phyloP scores from a whole-genome alignment of 371 early-diverging fungal genomes.

The Dentiscutata heterogama region DNA sequence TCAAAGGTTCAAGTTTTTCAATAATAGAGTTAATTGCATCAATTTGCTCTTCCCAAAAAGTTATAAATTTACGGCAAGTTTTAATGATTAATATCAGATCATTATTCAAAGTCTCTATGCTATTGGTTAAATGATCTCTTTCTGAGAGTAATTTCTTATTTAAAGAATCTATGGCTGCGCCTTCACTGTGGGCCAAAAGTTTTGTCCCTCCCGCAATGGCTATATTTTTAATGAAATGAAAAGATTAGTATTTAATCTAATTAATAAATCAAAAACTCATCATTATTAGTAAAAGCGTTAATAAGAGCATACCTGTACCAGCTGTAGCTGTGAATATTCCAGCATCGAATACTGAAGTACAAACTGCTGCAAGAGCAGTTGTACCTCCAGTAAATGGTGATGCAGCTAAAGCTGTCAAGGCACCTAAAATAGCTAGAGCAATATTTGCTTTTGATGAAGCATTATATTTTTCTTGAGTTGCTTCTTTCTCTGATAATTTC shows the following conservation, averaged over 20 bases:
- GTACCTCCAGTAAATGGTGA: constrained; percentile 14
- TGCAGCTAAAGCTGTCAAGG: background rate
- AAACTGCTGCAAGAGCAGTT: background rate
- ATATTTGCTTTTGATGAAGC: background rate
- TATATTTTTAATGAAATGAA: too few species aligned
- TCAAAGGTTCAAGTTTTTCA: background rate
- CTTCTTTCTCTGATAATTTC: background rate
- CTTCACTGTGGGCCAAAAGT: background rate
- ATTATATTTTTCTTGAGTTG: background rate
- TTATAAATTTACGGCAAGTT: background rate
- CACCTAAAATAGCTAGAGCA: background rate
- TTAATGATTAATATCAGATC: background rate
- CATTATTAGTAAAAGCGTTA: too few species aligned
- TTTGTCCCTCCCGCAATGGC: background rate
- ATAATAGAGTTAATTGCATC: background rate
- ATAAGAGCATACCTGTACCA: too few species aligned
- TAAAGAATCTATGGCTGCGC: background rate
- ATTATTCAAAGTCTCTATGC: background rate
- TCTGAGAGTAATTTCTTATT: background rate
- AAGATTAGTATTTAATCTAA: too few species aligned
- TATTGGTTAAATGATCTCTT: background rate
- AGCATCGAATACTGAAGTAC: background rate
- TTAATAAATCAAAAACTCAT: too few species aligned
- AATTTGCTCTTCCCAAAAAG: constrained; percentile 27
- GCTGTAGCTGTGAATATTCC: background rate